Conservation (phyloP, 805 yeast species). For the Yarrowia keelungensis region DNA sequence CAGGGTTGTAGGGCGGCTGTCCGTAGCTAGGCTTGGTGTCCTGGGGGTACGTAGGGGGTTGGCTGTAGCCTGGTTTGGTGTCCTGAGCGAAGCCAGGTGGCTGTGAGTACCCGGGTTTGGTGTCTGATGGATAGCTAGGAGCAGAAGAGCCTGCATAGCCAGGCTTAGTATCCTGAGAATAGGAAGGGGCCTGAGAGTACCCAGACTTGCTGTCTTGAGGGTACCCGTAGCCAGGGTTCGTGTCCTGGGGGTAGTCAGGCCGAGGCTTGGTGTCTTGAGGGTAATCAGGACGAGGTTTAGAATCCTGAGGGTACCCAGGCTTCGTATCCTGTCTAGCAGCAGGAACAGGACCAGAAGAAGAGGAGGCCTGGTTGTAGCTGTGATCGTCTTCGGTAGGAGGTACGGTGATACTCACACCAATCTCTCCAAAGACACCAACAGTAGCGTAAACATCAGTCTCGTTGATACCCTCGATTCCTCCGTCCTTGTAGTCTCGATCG, state of each 20-base stretch:
- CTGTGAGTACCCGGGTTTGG: background rate
- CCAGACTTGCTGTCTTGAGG: background rate
- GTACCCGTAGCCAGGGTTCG: background rate
- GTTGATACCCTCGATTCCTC: conserved; percentile 42
- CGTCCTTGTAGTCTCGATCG: conserved; percentile 41
- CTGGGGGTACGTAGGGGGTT: conserved; percentile 1
- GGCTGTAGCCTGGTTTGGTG: background rate
- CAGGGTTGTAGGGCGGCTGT: conserved; percentile 13
- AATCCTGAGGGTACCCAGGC: conserved; percentile 8
- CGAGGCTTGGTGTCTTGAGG: background rate
- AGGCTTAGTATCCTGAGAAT: conserved; percentile 11
- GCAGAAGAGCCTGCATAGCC: background rate
- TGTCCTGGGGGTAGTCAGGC: background rate
- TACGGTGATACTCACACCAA: conserved; percentile 45
- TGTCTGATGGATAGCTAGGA: background rate
- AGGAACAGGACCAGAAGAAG: conserved; percentile 2
- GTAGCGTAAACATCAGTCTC: conserved; percentile 46
- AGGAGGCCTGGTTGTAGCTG: background rate
- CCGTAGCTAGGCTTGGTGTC: conserved; percentile 22
- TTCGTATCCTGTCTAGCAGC: background rate
- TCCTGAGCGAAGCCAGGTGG: background rate
- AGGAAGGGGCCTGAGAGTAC: conserved; percentile 1
- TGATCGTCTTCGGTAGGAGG: conserved; percentile 30
- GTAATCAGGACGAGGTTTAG: conserved; percentile 6
- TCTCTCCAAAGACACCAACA: conserved; percentile 46